These are phyloP conservation scores for Cornus suecica DNA, from an alignment of 148 eudicot species.

Conservation along the genomic window DNA sequence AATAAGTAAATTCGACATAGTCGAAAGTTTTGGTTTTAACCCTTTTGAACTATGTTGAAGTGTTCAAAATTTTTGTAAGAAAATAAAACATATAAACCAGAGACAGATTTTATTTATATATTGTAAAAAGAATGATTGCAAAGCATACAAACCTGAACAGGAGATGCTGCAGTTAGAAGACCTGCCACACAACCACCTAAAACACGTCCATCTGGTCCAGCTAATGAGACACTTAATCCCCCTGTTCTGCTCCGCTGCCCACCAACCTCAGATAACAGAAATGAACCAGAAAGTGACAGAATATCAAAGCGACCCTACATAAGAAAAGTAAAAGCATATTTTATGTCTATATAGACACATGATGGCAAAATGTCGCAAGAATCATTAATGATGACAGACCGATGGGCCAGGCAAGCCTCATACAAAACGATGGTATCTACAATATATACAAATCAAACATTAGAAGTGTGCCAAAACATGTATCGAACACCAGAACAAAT, in stretches of 20 bases:
- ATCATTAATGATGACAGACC: background rate
- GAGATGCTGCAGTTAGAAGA: slow-evolving; percentile 70
- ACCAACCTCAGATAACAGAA: slow-evolving; percentile 60
- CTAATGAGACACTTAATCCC: slow-evolving; percentile 70
- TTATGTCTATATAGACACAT: background rate
- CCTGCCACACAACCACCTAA: slow-evolving; percentile 91
- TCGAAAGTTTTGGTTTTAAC: too few relatives aligned
- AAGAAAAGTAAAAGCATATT: background rate
- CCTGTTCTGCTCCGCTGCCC: slow-evolving; percentile 76
- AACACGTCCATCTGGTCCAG: slow-evolving; percentile 86
- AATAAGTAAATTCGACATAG: too few relatives aligned
- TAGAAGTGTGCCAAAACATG: background rate
- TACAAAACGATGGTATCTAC: background rate
- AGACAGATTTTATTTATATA: background rate
- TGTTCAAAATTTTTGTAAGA: too few relatives aligned
- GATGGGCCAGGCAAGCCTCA: background rate
- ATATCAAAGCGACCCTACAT: slow-evolving; percentile 86
- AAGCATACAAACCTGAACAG: slow-evolving; percentile 66
- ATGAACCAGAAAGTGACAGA: slow-evolving; percentile 82
- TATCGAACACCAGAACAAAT: background rate
- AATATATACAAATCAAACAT: background rate
- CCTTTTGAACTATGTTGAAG: too few relatives aligned
- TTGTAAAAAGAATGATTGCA: background rate
- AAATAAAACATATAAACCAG: background rate
- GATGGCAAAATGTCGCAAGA: background rate